These are phyloP conservation scores for Rusavskia elegans DNA, from an alignment of 495 filamentous ascomycete species.

Conservation along the genomic window DNA sequence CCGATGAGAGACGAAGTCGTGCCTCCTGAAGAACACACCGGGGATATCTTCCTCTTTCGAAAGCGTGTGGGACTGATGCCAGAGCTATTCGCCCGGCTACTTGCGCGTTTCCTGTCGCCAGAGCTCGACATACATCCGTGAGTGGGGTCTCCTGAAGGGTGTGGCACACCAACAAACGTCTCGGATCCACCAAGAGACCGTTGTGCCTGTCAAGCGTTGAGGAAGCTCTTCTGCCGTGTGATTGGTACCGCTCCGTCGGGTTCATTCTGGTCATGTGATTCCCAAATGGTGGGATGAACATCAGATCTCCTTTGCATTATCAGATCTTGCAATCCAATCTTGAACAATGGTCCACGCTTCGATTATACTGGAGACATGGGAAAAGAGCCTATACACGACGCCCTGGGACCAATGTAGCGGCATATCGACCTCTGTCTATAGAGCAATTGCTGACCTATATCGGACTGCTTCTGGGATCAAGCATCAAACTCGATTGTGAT, in stretches of 20 bases:
- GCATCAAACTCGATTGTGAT: too few species aligned
- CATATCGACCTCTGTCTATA: too few species aligned
- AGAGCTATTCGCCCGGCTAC: neutral
- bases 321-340: too few species aligned
- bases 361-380: too few species aligned
- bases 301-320: neutral
- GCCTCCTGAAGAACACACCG: too few species aligned
- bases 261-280: conserved; percentile 10
- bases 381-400: too few species aligned
- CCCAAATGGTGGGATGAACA: neutral
- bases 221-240: neutral
- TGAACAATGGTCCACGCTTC: too few species aligned
- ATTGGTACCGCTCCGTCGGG: conserved; percentile 7
- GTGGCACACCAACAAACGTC: neutral
- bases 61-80: neutral
- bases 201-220: neutral
- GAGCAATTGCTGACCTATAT: too few species aligned
- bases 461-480: too few species aligned
- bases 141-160: neutral
- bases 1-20: too few species aligned
- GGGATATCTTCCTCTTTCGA: neutral
- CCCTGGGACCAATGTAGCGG: too few species aligned
- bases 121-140: neutral
- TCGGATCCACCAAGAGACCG: neutral
- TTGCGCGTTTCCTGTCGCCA: neutral